Evolutionary conservation across 2,329 filamentous ascomycete species (phyloP).

Genomic region (Metarhizium sp.): DNA sequence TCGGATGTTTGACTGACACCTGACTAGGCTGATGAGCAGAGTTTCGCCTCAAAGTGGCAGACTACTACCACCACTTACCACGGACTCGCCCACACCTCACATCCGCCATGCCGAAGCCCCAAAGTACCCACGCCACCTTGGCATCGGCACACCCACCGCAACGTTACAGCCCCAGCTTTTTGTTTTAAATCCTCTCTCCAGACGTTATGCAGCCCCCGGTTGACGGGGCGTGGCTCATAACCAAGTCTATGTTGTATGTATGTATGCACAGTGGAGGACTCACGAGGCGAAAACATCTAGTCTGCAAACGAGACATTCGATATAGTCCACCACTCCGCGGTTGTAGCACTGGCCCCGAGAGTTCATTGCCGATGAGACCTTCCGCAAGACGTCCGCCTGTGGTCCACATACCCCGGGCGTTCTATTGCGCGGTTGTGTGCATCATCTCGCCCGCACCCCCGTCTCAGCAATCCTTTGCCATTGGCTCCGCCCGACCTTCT

Average conservation of each 20-base stretch:
- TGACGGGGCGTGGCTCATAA: background rate
- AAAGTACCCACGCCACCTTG: background rate
- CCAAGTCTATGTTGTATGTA: too few species aligned
- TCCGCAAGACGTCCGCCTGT: background rate
- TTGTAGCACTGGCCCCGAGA: background rate
- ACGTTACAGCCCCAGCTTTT: conserved; percentile 15
- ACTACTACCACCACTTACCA: background rate
- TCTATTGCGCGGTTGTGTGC: background rate
- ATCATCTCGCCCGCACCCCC: background rate
- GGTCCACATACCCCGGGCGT: conserved; percentile 1
- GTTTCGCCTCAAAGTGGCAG: background rate
- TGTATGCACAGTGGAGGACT: background rate
- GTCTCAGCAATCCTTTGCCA: background rate
- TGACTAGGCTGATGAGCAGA: background rate
- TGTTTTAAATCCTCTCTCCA: background rate
- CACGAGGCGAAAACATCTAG: too few species aligned
- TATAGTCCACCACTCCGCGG: background rate
- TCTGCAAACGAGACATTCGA: too few species aligned
- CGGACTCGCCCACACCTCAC: background rate
- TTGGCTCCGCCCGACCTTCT: conserved; percentile 1
- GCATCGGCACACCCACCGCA: conserved; percentile 9
- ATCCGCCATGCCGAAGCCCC: background rate
- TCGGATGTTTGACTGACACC: background rate
- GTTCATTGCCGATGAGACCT: background rate
- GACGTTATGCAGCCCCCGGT: background rate